Evolutionary conservation across 768 basidiomycete species (phyloP).

Genomic region (Daedalea quercina): DNA sequence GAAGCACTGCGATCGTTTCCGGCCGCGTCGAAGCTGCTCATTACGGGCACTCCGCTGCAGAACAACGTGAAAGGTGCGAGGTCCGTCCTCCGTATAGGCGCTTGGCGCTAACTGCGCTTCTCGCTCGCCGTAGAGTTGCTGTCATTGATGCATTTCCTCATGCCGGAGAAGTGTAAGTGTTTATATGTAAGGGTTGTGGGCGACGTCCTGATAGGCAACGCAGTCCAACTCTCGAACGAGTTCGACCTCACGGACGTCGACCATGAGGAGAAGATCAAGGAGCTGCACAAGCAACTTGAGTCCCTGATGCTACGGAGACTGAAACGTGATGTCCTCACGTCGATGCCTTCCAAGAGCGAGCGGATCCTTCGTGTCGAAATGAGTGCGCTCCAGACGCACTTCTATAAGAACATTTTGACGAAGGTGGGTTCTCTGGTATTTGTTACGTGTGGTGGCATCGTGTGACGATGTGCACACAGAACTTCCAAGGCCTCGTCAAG

Average conservation of each 20-base stretch:
- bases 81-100: background rate
- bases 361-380: slow-evolving; percentile 97
- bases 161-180: slow-evolving; percentile 90
- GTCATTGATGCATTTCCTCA: slow-evolving; percentile 98
- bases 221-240: slow-evolving; percentile 89
- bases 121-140: slow-evolving; percentile 80
- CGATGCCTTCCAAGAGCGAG: slow-evolving; percentile 96
- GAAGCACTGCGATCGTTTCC: slow-evolving; percentile 88
- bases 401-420: slow-evolving; percentile 97
- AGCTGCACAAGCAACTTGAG: slow-evolving; percentile 88
- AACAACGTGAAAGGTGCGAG: slow-evolving; percentile 93
- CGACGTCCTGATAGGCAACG: slow-evolving; percentile 3
- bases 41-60: slow-evolving; percentile 96
- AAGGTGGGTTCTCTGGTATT: slow-evolving; percentile 41
- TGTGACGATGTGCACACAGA: slow-evolving; percentile 37
- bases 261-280: slow-evolving; percentile 92
- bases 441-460: background rate
- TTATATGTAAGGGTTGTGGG: slow-evolving; percentile 1
- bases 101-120: slow-evolving; percentile 7
- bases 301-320: slow-evolving; percentile 90
- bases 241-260: slow-evolving; percentile 93
- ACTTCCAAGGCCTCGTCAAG: slow-evolving; percentile 89
- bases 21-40: slow-evolving; percentile 88
- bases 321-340: slow-evolving; percentile 94
- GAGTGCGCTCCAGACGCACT: slow-evolving; percentile 93